These are phyloP conservation scores for Paraleonurus japonicus DNA, from an alignment of 257 asterid genomes.

Conservation along the genomic window DNA sequence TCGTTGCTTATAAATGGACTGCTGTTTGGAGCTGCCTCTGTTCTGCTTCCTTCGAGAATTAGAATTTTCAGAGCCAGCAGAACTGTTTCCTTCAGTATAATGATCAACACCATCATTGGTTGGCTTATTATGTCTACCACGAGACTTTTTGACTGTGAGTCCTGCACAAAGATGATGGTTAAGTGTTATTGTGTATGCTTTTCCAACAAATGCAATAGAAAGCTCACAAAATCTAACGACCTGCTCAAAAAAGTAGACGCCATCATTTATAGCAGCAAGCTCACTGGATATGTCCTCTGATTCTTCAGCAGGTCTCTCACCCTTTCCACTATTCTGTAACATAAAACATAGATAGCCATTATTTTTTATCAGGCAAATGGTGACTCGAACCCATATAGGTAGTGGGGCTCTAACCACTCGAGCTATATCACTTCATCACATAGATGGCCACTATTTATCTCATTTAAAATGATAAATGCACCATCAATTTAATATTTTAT, in stretches of 20 bases:
- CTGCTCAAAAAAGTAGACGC: constrained; percentile 88
- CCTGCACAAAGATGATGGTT: constrained; percentile 45
- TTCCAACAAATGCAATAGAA: constrained; percentile 18
- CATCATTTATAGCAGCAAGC: constrained; percentile 82
- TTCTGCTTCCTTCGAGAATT: constrained; percentile 54
- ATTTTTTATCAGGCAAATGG: no score
- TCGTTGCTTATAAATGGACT: constrained; percentile 57
- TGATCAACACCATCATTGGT: constrained; percentile 41
- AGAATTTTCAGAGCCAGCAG: constrained; percentile 46
- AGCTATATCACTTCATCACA: no score
- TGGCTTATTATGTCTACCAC: constrained; percentile 36
- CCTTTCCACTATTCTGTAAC: constrained; percentile 48
- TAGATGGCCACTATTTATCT: constrained; percentile 16
- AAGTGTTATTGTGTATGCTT: background rate
- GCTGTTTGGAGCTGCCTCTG: constrained; percentile 57
- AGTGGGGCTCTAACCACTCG: no score
- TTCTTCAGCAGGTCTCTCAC: constrained; percentile 43
- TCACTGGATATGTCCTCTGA: constrained; percentile 56
- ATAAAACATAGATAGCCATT: constrained; percentile 23
- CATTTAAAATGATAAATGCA: background rate
- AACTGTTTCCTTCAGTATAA: constrained; percentile 47
- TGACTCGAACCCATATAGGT: no score
- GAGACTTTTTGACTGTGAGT: constrained; percentile 55
- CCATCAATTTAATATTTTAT: constrained; percentile 1
- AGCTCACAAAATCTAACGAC: constrained; percentile 34